phyloP scores from a whole-genome alignment of 2,329 filamentous ascomycete species.

The Colletotrichum aenigma region DNA sequence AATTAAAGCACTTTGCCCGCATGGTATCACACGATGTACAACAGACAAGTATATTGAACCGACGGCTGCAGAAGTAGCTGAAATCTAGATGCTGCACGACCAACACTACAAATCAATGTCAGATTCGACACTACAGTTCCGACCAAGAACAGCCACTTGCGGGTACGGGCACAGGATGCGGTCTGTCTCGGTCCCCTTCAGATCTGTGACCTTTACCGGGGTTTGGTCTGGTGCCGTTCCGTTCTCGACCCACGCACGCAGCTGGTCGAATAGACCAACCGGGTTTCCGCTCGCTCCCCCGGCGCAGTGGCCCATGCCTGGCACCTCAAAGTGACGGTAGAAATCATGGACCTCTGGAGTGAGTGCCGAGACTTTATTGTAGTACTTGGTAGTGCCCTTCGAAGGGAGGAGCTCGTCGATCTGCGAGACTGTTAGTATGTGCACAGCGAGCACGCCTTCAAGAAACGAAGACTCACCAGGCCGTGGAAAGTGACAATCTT shows the following conservation, averaged over 20 bases:
- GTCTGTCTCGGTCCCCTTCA: neutral
- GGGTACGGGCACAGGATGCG: conserved; percentile 41
- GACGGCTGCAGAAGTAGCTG: neutral
- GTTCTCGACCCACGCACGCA: conserved; percentile 22
- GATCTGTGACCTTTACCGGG: neutral
- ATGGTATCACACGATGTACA: too few species aligned
- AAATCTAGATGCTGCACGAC: neutral
- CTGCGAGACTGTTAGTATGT: neutral
- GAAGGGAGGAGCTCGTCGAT: conserved; percentile 40
- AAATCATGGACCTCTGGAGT: neutral
- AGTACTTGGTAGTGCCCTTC: conserved; percentile 33
- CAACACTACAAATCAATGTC: neutral
- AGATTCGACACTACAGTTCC: neutral
- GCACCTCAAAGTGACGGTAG: conserved; percentile 10
- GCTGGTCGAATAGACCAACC: conserved; percentile 1
- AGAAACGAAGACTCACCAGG: conserved; percentile 4
- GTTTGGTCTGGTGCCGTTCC: conserved; percentile 14
- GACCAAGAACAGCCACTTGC: conserved; percentile 27
- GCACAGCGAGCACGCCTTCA: neutral
- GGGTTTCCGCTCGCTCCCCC: conserved; percentile 14
- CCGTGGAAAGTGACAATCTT: conserved; percentile 49
- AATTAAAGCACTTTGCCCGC: too few species aligned
- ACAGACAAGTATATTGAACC: neutral
- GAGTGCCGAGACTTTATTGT: neutral
- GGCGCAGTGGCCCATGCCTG: conserved; percentile 10